Conservation (phyloP, 805 yeast species). For the Saturnispora quitensis region DNA sequence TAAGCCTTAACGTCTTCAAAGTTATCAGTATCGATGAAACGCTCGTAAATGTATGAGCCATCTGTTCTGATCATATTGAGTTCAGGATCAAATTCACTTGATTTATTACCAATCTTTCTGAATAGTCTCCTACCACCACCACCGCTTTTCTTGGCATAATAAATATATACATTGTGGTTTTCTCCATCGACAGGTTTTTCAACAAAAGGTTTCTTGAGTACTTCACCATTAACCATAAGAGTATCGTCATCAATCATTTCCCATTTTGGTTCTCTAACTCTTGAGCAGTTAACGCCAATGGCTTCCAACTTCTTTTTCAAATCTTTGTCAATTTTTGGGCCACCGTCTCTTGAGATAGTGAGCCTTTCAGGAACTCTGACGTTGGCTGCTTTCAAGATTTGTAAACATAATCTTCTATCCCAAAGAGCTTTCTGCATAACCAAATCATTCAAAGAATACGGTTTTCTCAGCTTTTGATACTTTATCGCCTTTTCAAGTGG, state of each 20-base stretch:
- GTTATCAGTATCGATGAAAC: conserved; percentile 96
- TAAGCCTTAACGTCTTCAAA: conserved; percentile 98
- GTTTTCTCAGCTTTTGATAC: conserved; percentile 82
- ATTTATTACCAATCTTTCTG: conserved; percentile 93
- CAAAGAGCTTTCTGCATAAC: conserved; percentile 89
- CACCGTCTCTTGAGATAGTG: conserved; percentile 93
- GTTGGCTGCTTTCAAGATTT: conserved; percentile 65
- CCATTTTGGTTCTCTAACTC: conserved; percentile 66
- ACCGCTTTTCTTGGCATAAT: conserved; percentile 80
- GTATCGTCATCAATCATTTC: conserved; percentile 85
- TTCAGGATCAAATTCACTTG: conserved; percentile 88
- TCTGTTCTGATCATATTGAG: conserved; percentile 68
- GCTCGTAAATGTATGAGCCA: conserved; percentile 88
- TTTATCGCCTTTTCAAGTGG: conserved; percentile 93
- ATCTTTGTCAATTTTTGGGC: conserved; percentile 73
- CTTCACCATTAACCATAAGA: conserved; percentile 60
- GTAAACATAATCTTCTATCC: conserved; percentile 88
- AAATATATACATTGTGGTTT: conserved; percentile 92
- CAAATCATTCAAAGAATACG: conserved; percentile 81
- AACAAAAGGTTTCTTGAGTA: conserved; percentile 81
- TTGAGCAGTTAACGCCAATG: conserved; percentile 48
- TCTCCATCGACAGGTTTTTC: conserved; percentile 99
- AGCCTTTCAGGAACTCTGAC: conserved; percentile 87
- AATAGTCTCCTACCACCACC: conserved; percentile 96
- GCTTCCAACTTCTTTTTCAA: conserved; percentile 48